Base-by-base conservation (phyloP, 345 rosid genomes). In the Turnera subulata region DNA sequence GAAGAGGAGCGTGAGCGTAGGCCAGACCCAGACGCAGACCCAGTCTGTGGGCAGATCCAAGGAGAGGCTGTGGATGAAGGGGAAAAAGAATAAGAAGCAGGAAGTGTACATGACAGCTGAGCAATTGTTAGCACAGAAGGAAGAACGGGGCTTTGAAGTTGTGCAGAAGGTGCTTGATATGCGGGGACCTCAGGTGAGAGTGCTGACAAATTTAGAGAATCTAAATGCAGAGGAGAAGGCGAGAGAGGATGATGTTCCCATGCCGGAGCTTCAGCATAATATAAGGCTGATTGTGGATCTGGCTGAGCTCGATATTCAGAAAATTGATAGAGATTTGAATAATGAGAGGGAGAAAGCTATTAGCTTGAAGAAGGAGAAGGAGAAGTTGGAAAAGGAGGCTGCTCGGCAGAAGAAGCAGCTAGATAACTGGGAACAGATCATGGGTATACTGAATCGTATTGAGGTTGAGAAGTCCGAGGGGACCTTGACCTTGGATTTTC, bases 241-340 rank as follows among this genome's bases (percentile, higher is more conserved):
- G 1, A 84, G 81, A 75, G 98, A 76, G 56, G 78, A 67, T 53
- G 87, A 92, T 80, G 79, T 92, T 72, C 95, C 95, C 0, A 86
- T 89, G 95, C 93, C 98, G 0, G 95, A 92, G 77, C 80, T 92
- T 66, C 98, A 89, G 70, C 88, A 91, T 68, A 86, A 88, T 73
- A 19, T 91, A 62, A 80, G 77, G 50, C 64, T 88, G 64, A 84
- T 89, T 63, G 81, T 88, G 59, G 98, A 91, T 58, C 60, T 88
- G 73, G 83, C 82, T 2, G 91, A 92, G 69, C 79, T 84, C 65
- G 95, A 89, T 51, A 86, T 92, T 75, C 97, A 83, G 75, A 86
- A 89, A 79, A 73, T 84, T 29, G 96, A 92, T 63, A 76, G 80
- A 53, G 88, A 89, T 66, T 69, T 89, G 80, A 83, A 88, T 72